A percentile compares a stretch with the other conserved stretches of the same genome.
phyloP scores from a whole-genome alignment of 2,329 filamentous ascomycete genomes.

The Diaporthe ilicicola region DNA sequence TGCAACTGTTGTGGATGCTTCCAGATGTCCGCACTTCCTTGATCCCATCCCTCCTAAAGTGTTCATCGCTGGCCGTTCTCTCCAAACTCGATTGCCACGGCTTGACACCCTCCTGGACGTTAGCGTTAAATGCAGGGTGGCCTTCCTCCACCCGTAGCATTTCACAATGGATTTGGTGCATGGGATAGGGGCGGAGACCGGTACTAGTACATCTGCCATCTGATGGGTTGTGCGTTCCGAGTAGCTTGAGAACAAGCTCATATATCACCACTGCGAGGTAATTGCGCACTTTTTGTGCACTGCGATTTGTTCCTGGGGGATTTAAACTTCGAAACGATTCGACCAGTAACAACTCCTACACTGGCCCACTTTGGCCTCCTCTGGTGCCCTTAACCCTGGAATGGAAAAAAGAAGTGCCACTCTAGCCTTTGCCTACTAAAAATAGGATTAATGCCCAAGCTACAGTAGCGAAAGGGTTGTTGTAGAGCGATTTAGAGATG shows the following conservation, averaged over 20 bases:
- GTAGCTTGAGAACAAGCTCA: background rate
- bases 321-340: background rate
- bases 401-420: background rate
- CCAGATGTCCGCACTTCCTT: background rate
- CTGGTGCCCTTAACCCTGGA: background rate
- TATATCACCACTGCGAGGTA: background rate
- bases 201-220: background rate
- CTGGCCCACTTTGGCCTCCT: background rate
- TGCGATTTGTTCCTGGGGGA: background rate
- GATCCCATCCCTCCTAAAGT: background rate
- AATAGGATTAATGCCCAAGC: background rate
- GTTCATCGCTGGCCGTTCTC: background rate
- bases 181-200: background rate
- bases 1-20: background rate
- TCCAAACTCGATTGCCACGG: background rate
- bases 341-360: background rate
- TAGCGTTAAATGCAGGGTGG: background rate
- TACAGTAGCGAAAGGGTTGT: background rate
- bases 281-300: background rate
- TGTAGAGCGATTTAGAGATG: background rate
- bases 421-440: background rate
- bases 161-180: background rate
- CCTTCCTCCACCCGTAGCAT: background rate
- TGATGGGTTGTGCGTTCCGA: background rate
- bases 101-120: background rate